Evolutionary conservation across 768 basidiomycete genomes (phyloP), one percentile per base, ranked within the genome.

Genomic region (Amanita thiersii): DNA sequence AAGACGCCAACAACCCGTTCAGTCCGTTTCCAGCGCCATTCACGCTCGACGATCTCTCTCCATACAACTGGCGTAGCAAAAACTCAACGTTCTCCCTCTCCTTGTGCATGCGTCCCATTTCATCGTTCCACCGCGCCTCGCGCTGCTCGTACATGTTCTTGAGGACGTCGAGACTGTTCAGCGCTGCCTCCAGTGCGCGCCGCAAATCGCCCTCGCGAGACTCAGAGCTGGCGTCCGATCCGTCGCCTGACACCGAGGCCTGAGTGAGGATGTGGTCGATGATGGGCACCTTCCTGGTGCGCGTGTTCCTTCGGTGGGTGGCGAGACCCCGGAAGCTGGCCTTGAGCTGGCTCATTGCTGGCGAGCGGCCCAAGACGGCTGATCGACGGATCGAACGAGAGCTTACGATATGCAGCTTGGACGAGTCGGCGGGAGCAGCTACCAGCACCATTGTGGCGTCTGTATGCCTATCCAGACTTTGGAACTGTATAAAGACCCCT

Each of bases 391-490:
- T 71, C 0, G 80, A 72, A 5, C 86, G 77, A 18, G 84, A 87
- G 2, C 72, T 75, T 18, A 85, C 56, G 2, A 74, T 56, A 48
- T 84, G 73, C 4, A 84, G 53, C 50, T 81, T 82, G 11, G 73
- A 77, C 9, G 78, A 68, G 53, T 88, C 85, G 2, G 84, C 77
- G 0, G 86, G 86, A 0, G 85, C 73, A 3, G 85, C 85, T 18
- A 89, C 62, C 0, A 89, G 60, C 18, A 88, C 59, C 64, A 89
- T 70, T 0, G 83, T 87, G 7, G 85, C 70, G 49, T 88, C 86
- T 3, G 86, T 89, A 57, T 87, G 82, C 32, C 83, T 71, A 60
- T 88, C 86, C 21, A 89, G 61, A 23, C 70, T 70, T 62, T 85
- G 81, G 69, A 89, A 82, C 86, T 89, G 47, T 24, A 47, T 18